Evolutionary conservation across 495 filamentous ascomycete species (phyloP), one percentile per base, ranked within the genome.

Genomic region (Parathielavia hyrcaniae): DNA sequence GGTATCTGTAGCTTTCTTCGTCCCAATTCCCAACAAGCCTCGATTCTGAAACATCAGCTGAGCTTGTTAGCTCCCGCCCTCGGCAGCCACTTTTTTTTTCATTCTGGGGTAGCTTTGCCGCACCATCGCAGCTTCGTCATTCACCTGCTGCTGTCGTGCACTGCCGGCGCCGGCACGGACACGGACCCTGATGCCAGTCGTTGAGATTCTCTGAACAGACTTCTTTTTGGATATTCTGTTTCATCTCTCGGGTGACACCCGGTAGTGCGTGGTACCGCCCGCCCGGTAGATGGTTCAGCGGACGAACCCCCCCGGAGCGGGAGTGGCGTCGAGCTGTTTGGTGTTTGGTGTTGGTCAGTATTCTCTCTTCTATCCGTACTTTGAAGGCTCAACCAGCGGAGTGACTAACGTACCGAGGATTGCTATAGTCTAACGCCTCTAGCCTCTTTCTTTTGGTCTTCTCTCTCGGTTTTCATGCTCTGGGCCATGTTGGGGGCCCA

Each of bases 41-140:
- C 38, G 40, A 14, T 45, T 56, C 20, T 56, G 53, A 56, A 56
- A 56, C 53, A 41, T 22, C 32, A 48, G 53, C 53, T 56, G 53
- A 55, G 53, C 43, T 56, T 56, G 34, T 48, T 48, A 38, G 53
- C 16, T 38, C 13, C 19, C 26, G 26, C 6, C 26, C 32, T 35
- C 16, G 14, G 20, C 41, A 44, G 41, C 41, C 41, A 44, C 41
- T 19, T 16, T 20, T 43, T 43, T 17, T 12, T 17, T 6, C 11
- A 10, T 14, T 19, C 49, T 9, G 6, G 48, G 17, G 16, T n/a
- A 5, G 19, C 53, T 38, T 26, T 26, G 41, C 53, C 38, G 23
- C 50, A 43, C 38, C 32, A 16, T 22, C 30, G n/a, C 30, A 38
- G 36, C 19, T 0, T 7, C 50, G 32, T 5, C 16, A 23, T 44